Percentiles rank a stretch among this genome's conserved stretches.
Evolutionary conservation across 306 rosid species (phyloP).

Genomic region (Abrus precatorius): DNA sequence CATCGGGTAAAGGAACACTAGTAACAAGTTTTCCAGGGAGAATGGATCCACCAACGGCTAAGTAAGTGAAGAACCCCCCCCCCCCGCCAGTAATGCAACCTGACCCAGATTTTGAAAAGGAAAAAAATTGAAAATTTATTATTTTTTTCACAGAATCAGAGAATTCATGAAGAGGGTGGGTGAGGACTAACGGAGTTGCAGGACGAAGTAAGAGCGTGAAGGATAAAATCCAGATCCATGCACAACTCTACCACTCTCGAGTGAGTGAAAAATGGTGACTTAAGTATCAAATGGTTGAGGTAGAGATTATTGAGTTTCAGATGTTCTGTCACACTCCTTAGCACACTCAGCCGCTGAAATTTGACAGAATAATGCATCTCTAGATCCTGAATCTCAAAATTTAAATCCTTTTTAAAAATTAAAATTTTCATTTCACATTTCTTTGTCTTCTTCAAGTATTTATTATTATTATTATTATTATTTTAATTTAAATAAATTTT

Average conservation of each 20-base stretch:
- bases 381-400: too few species aligned
- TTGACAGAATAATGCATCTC: too few species aligned
- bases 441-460: too few species aligned
- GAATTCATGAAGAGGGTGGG: constrained; percentile 27
- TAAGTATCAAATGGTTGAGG: background rate
- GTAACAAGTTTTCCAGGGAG: constrained; percentile 81
- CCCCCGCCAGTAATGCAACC: constrained; percentile 64
- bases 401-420: too few species aligned
- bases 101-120: constrained; percentile 41
- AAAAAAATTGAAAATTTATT: constrained; percentile 21
- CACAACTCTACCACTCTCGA: background rate
- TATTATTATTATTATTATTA: too few species aligned
- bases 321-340: too few species aligned
- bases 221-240: constrained; percentile 49
- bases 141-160: background rate
- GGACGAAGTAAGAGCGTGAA: constrained; percentile 49
- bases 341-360: too few species aligned
- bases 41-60: constrained; percentile 79
- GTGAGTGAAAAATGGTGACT: constrained; percentile 36
- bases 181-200: constrained; percentile 51
- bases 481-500: too few species aligned
- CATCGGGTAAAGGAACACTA: constrained; percentile 72
- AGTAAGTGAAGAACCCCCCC: constrained; percentile 65
- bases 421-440: too few species aligned
- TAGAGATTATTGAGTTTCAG: too few species aligned